Percentiles rank a stretch among this genome's conserved stretches.
phyloP scores from a whole-genome alignment of 1,284 basidiomycete species.

The Cryptococcus sp. region DNA sequence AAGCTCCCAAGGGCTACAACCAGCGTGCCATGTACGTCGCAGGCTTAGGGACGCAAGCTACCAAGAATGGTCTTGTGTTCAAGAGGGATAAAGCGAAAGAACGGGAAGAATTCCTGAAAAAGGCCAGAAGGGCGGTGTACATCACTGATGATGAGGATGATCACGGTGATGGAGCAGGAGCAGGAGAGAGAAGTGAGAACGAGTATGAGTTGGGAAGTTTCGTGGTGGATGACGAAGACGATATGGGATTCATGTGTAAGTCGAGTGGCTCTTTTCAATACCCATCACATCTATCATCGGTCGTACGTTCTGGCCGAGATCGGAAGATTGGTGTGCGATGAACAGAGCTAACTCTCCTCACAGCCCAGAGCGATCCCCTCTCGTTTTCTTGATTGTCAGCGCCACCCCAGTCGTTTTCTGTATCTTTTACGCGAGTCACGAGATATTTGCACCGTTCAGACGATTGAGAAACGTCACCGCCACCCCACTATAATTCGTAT shows the following conservation, averaged over 20 bases:
- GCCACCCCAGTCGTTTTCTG: too few species aligned
- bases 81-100: conserved; percentile 16
- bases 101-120: conserved; percentile 37
- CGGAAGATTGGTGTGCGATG: too few species aligned
- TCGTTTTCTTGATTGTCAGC: neutral
- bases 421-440: too few species aligned
- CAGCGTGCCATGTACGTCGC: conserved; percentile 48
- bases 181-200: conserved; percentile 33
- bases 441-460: too few species aligned
- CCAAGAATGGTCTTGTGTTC: conserved; percentile 39
- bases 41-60: conserved; percentile 46
- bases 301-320: too few species aligned
- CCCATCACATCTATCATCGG: neutral
- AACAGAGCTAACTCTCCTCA: neutral
- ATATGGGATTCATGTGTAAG: conserved; percentile 33
- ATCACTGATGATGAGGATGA: conserved; percentile 44
- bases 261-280: neutral
- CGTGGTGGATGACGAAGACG: conserved; percentile 44
- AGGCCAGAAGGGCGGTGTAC: conserved; percentile 44
- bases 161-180: conserved; percentile 9
- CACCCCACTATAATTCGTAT: too few species aligned
- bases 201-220: conserved; percentile 50
- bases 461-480: too few species aligned
- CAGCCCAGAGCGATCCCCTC: neutral
- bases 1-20: conserved; percentile 54